A percentile compares a stretch with the other conserved stretches of the same genome.
Evolutionary conservation across 1,139 yeast species (phyloP).

Genomic region (Yamadazyma songkhlaensis): DNA sequence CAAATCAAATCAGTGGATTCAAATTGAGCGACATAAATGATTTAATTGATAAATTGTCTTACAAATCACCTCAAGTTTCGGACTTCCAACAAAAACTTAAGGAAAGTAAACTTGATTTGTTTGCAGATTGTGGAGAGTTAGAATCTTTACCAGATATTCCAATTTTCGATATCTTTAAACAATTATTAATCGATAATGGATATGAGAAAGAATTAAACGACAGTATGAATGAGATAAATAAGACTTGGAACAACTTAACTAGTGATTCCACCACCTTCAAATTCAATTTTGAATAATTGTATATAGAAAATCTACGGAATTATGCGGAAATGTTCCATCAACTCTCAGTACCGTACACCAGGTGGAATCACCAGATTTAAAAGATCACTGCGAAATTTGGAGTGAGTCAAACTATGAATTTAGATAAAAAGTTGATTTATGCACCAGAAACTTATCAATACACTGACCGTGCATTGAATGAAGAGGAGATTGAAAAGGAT

Average conservation of each 20-base stretch:
- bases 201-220: conserved; percentile 25
- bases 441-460: conserved; percentile 93
- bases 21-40: conserved; percentile 49
- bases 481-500: conserved; percentile 47
- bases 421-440: conserved; percentile 33
- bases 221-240: conserved; percentile 30
- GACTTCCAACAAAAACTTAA: conserved; percentile 2
- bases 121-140: conserved; percentile 47
- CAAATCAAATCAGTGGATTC: conserved; percentile 78
- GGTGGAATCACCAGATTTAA: conserved; percentile 1
- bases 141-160: conserved; percentile 47
- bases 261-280: conserved; percentile 11
- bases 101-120: conserved; percentile 17
- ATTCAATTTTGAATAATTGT: conserved; percentile 12
- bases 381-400: not conserved
- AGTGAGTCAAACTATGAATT: conserved; percentile 1
- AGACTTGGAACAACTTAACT: conserved; percentile 13
- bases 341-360: conserved; percentile 4
- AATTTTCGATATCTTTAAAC: conserved; percentile 54
- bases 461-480: conserved; percentile 61
- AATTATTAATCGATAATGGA: conserved; percentile 37
- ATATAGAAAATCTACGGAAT: not conserved
- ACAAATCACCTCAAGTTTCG: conserved; percentile 2
- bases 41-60: conserved; percentile 29
- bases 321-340: not conserved